Evolutionary conservation across 768 basidiomycete genomes (phyloP).

Genomic region (Phylloporus sp.): DNA sequence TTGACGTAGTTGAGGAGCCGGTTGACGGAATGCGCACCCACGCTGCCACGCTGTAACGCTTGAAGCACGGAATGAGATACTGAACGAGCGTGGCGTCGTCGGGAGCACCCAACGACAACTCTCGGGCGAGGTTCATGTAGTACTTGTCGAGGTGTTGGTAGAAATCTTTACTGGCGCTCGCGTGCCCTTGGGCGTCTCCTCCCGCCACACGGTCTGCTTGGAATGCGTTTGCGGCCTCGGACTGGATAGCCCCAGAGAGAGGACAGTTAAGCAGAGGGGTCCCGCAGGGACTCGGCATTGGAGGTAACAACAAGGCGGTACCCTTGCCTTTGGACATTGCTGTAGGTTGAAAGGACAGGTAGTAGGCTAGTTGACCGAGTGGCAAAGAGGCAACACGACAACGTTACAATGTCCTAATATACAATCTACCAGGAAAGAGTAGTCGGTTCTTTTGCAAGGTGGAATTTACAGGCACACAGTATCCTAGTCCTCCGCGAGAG

Average conservation of each 20-base stretch:
- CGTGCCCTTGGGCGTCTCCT: constrained; percentile 24
- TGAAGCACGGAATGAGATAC: constrained; percentile 68
- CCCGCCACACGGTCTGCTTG: constrained; percentile 19
- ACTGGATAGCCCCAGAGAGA: constrained; percentile 71
- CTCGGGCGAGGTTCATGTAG: constrained; percentile 55
- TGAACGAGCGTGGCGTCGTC: constrained; percentile 61
- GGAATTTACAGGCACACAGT: constrained; percentile 21
- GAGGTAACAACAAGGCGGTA: constrained; percentile 27
- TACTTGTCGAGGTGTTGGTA: constrained; percentile 73
- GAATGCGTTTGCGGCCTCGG: constrained; percentile 38
- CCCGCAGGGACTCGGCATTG: constrained; percentile 50
- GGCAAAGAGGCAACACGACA: no score
- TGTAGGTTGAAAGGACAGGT: no score
- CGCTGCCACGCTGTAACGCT: constrained; percentile 59
- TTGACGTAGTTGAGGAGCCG: constrained; percentile 72
- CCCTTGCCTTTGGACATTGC: constrained; percentile 32
- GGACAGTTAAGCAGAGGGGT: constrained; percentile 63
- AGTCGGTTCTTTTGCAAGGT: constrained; percentile 8
- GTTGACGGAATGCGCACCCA: constrained; percentile 62
- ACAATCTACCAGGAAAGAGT: no score
- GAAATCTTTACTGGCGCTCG: constrained; percentile 61
- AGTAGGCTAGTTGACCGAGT: no score
- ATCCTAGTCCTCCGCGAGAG: constrained; percentile 65
- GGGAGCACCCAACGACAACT: constrained; percentile 58
- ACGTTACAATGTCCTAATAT: no score